Base-by-base conservation (phyloP, 2,329 filamentous ascomycete genomes). In the Hymenoscyphus fructigenus region DNA sequence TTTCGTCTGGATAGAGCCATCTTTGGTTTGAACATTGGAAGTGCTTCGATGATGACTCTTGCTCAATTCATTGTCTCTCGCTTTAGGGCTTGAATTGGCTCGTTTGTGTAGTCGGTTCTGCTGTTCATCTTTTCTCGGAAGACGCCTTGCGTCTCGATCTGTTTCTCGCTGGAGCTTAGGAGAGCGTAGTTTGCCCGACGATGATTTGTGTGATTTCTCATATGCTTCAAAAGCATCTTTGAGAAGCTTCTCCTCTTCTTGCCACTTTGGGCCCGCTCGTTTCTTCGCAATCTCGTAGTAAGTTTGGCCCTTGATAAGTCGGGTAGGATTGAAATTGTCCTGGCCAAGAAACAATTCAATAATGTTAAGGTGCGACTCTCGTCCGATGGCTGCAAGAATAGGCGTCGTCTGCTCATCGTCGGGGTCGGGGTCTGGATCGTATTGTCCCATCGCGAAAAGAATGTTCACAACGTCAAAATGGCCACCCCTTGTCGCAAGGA, bases 311-410 rank as follows among this genome's bases (percentile, higher is more conserved):
- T 88, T 88, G 70, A 88, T 89, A 34, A 81, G 82, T 64, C 90
- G 87, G 0, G 91, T 92, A 0, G 95, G 93, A 72, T 99, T 89
- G 75, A 98, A 97, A 17, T 80, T 80, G 58, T 85, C 85, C 72
- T 95, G 91, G 66, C 88, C 88, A 6, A 97, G 81, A 7, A 97
- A 83, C 12, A 97, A 80, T 64, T 90, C 86, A 56, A 99, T 87
- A 64, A 97, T 92, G 70, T 92, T 91, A 59, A 95, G 84, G 72
- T 97, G 95, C 72, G 97, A 95, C 68, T 88, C 87, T 70, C 94
- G 90, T 17, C 95, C 94, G 69, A 99, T 97, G 1, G 95, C 93
- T 65, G 93, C 93, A 44, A 97, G 85, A 82, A 99, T 96, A 1
- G 95, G 95, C 0, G 94, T 98, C 60, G 93, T 90, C 73, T 91